Evolutionary conservation across 1,139 yeast genomes (phyloP), one percentile per base, ranked within the genome.

Genomic region (Suhomyces panamericanus): DNA sequence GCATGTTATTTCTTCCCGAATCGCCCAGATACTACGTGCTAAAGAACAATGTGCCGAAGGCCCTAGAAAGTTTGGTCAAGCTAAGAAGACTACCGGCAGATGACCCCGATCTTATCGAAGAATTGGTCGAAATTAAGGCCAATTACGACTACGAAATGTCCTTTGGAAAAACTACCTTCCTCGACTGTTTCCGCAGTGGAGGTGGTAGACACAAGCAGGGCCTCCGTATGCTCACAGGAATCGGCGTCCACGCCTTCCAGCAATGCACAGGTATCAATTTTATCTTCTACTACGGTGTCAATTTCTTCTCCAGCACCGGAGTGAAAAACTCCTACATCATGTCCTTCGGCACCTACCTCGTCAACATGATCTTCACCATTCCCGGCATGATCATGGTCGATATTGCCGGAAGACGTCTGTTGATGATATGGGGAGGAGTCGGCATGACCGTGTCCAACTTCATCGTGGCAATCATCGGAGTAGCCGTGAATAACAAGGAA

Each of bases 181-280:
- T 69, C 32, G 91, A 85, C 60, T 83, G 90, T 57, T 85, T 86
- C 60, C 70, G 74, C 47, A 77, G 78, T 49, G 86, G 85, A 5
- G 82, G 83, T 30, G 83, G 86, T 44, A 70, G 90, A 56, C 83
- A 74, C 49, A 81, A 80, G 52, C 91, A 85, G 60, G 69, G 73
- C 2, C 69, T 80, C 42, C 69, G 93, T 55, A 80, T 85, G 75
- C 46, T 78, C 24, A 85, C 91, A 0, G 90, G 91, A 16, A 80
- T 85, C 48, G 75, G 81, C 0, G 69, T 85, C 16, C 91, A 85
- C 58, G 80, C 84, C 3, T 73, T 85, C 49, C 93, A 86, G 61
- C 93, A 86, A 65, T 80, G 87, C 54, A 78, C 88, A 1, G 93
- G 93, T 7, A 85, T 86, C 47, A 86, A 86, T 60, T 86, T 86